Evolutionary conservation across 2,329 filamentous ascomycete species (phyloP).

Genomic region (Teratosphaeria nubilosa): DNA sequence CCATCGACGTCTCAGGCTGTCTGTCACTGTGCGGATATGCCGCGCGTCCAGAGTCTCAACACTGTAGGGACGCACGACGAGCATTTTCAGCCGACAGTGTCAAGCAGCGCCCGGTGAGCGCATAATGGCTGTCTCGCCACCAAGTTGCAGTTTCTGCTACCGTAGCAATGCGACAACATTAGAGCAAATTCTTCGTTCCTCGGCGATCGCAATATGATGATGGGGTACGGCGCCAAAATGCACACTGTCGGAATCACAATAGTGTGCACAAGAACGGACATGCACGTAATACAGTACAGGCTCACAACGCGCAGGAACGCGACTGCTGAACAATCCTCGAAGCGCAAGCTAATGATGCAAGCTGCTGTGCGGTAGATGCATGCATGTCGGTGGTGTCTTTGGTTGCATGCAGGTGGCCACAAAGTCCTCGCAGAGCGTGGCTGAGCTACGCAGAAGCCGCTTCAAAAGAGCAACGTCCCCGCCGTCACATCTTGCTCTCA

Average conservation of each 20-base stretch:
- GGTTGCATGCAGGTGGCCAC: slow-evolving; percentile 12
- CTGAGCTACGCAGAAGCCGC: background rate
- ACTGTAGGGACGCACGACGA: background rate
- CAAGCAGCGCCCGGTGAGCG: background rate
- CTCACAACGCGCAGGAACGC: background rate
- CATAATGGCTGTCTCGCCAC: background rate
- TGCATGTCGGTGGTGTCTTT: slow-evolving; percentile 7
- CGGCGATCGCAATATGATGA: background rate
- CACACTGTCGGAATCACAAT: background rate
- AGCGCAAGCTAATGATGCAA: background rate
- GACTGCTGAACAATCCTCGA: background rate
- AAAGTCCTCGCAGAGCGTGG: slow-evolving; percentile 1
- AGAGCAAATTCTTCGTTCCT: background rate
- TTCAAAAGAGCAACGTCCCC: slow-evolving; percentile 3
- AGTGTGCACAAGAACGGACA: background rate
- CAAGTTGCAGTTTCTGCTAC: no score
- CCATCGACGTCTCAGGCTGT: background rate
- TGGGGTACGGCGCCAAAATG: background rate
- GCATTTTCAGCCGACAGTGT: background rate
- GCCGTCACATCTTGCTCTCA: slow-evolving; percentile 3
- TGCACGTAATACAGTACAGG: background rate
- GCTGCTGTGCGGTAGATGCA: background rate
- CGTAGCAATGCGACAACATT: background rate
- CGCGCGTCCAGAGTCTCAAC: background rate
- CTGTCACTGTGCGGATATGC: background rate